Percentiles rank a stretch among this genome's conserved stretches.
These are phyloP conservation scores for Pichia cabralensis DNA, from an alignment of 805 yeast genomes.

Conservation along the genomic window DNA sequence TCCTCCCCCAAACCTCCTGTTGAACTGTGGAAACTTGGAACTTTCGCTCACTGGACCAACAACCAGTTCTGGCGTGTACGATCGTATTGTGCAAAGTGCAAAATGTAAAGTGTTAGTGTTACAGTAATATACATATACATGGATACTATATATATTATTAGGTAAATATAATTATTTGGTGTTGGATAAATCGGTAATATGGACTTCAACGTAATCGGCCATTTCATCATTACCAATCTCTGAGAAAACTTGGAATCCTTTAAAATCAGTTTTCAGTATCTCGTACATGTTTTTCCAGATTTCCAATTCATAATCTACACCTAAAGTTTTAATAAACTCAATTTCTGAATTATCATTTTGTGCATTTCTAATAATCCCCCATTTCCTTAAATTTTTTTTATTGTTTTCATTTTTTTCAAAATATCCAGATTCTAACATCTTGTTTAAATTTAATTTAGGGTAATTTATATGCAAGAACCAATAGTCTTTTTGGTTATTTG, in stretches of 20 bases:
- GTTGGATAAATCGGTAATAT: constrained; percentile 5
- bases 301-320: constrained; percentile 19
- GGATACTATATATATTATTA: too few relatives aligned
- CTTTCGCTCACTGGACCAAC: too few relatives aligned
- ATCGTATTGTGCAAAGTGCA: too few relatives aligned
- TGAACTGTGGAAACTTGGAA: too few relatives aligned
- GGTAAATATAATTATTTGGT: too few relatives aligned
- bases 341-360: constrained; percentile 14
- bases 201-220: constrained; percentile 15
- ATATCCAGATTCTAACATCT: constrained; percentile 12
- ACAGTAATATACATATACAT: too few relatives aligned
- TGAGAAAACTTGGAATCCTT: constrained; percentile 19
- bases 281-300: constrained; percentile 20
- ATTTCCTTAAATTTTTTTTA: constrained; percentile 15
- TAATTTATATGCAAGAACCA: constrained; percentile 25
- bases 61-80: too few relatives aligned
- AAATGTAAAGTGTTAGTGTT: too few relatives aligned
- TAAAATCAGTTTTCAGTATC: constrained; percentile 17
- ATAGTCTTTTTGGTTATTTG: constrained; percentile 15
- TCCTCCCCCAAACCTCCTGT: too few relatives aligned
- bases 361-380: constrained; percentile 23
- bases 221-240: constrained; percentile 19
- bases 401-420: constrained; percentile 16
- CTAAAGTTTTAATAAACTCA: constrained; percentile 10
- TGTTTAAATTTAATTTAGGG: constrained; percentile 21